These are phyloP conservation scores for Dillenia suffruticosa DNA, from an alignment of 164 flowering plant species.

Conservation along the genomic window DNA sequence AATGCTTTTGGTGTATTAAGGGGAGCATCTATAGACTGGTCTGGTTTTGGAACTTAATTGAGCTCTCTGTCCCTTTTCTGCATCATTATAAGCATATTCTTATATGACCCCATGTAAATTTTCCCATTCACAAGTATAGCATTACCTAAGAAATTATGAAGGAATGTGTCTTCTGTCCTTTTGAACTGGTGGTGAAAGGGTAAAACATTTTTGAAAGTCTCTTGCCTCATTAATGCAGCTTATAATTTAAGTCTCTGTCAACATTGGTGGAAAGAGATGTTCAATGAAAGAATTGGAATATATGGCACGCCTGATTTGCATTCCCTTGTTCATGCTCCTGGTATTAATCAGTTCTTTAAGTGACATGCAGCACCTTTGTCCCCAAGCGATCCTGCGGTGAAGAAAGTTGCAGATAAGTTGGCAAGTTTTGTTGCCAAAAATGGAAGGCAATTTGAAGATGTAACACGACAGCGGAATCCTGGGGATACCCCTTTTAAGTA, in stretches of 20 bases:
- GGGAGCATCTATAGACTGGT: too few species aligned
- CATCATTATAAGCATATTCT: not conserved
- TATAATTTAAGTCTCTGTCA: conserved; percentile 55
- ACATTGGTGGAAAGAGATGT: conserved; percentile 86
- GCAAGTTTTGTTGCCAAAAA: conserved; percentile 98
- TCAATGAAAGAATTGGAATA: conserved; percentile 72
- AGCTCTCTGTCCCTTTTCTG: too few species aligned
- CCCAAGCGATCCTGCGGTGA: conserved; percentile 91
- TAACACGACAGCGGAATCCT: conserved; percentile 88
- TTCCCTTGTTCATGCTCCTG: conserved; percentile 92
- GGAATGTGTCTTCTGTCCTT: conserved; percentile 25
- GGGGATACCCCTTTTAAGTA: conserved; percentile 98
- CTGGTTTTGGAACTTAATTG: too few species aligned
- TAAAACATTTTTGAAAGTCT: conserved; percentile 69
- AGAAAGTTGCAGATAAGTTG: conserved; percentile 92
- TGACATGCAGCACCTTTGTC: conserved; percentile 95
- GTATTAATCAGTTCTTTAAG: conserved; percentile 99
- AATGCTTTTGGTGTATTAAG: too few species aligned
- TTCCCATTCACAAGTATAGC: conserved; percentile 3
- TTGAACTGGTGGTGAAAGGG: conserved; percentile 30
- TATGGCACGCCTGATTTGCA: conserved; percentile 91
- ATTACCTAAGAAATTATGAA: conserved; percentile 6
- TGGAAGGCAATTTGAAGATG: conserved; percentile 91
- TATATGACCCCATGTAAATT: not conserved
- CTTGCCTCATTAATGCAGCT: conserved; percentile 90